phyloP scores from a whole-genome alignment of 129 eudicot genomes.

The Artemisia tridentata region DNA sequence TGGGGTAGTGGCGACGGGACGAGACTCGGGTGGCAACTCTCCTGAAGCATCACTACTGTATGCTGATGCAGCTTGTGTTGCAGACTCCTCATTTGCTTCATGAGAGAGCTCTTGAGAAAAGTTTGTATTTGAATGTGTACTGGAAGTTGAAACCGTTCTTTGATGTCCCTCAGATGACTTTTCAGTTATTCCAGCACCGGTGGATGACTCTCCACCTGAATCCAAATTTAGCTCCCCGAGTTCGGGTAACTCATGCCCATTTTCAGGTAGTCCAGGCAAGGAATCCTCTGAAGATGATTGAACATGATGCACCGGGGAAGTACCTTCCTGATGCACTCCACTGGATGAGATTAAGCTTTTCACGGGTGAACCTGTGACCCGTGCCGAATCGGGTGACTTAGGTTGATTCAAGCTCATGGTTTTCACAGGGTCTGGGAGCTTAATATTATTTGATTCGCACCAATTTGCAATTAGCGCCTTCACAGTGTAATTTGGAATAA shows the following conservation, averaged over 20 bases:
- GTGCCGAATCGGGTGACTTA: constrained; percentile 47
- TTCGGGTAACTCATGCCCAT: constrained; percentile 41
- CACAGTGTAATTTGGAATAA: constrained; percentile 94
- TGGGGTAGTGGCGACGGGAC: constrained; percentile 38
- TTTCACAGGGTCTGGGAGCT: constrained; percentile 81
- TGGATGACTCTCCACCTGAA: constrained; percentile 34
- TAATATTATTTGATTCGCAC: constrained; percentile 79
- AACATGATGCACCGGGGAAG: constrained; percentile 59
- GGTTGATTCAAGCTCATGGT: constrained; percentile 46
- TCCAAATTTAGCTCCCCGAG: constrained; percentile 42
- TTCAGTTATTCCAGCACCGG: constrained; percentile 33
- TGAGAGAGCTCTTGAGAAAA: constrained; percentile 48
- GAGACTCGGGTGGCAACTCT: constrained; percentile 53
- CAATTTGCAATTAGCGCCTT: constrained; percentile 90
- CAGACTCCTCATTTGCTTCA: constrained; percentile 48
- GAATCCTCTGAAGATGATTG: constrained; percentile 75
- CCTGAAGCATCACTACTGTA: constrained; percentile 60
- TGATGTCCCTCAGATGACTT: constrained; percentile 46
- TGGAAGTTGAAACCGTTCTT: constrained; percentile 53
- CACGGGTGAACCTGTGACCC: constrained; percentile 44
- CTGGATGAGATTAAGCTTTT: constrained; percentile 41
- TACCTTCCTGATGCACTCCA: constrained; percentile 42
- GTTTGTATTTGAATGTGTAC: constrained; percentile 46
- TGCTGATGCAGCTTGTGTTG: constrained; percentile 34
- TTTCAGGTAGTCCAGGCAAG: constrained; percentile 39